Conservation (phyloP, 345 rosid genomes). For the Nephelium lappaceum region DNA sequence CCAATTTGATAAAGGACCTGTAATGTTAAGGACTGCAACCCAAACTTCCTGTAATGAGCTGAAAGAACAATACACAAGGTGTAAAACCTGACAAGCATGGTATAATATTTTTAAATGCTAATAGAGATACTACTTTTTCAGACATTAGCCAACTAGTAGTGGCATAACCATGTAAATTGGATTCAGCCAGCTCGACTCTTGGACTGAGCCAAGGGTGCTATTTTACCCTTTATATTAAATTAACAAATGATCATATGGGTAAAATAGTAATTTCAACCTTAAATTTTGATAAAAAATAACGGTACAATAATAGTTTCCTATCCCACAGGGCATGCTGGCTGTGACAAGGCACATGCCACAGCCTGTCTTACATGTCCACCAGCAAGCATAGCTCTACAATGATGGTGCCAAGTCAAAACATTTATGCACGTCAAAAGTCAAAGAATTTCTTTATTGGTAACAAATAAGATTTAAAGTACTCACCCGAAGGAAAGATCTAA, state of each 20-base stretch:
- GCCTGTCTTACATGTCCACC: neutral
- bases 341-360: neutral
- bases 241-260: neutral
- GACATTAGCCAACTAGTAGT: neutral
- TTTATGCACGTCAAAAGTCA: neutral
- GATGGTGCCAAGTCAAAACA: neutral
- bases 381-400: neutral
- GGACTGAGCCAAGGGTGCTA: neutral
- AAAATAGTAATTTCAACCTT: neutral
- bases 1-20: slow-evolving; percentile 93
- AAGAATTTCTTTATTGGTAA: neutral
- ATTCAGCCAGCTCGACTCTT: neutral
- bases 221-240: neutral
- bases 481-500: slow-evolving; percentile 92
- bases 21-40: slow-evolving; percentile 89
- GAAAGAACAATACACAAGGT: slow-evolving; percentile 27
- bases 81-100: neutral
- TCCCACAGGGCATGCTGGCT: neutral
- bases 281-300: too few relatives aligned
- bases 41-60: slow-evolving; percentile 89
- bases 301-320: neutral
- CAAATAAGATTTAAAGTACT: slow-evolving; percentile 33
- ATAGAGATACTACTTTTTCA: too few relatives aligned
- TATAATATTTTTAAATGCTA: neutral
- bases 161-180: neutral